Evolutionary conservation across 345 rosid genomes (phyloP).

Genomic region (Carallia pectinifolia): DNA sequence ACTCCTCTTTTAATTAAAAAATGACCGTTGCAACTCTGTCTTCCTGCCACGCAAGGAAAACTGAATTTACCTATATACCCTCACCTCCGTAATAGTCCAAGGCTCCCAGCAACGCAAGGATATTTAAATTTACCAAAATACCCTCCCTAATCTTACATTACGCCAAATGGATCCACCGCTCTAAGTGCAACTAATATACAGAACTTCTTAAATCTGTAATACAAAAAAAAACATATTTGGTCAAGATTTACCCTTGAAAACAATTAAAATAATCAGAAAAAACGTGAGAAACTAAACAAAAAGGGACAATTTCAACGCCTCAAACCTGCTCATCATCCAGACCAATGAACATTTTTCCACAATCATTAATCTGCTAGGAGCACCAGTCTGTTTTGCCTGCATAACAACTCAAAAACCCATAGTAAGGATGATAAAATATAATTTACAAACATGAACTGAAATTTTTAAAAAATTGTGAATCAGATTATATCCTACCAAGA

Average conservation of each 20-base stretch:
- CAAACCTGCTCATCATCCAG: constrained; percentile 75
- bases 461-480: no score
- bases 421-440: not conserved
- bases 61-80: no score
- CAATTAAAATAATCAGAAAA: not conserved
- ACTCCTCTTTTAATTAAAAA: no score
- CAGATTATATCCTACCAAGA: no score
- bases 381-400: constrained; percentile 69
- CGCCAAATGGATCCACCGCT: no score
- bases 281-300: constrained; percentile 6
- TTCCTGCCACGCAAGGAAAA: no score
- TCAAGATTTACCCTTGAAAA: constrained; percentile 18
- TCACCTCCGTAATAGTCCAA: no score
- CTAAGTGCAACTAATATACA: constrained; percentile 7
- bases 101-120: no score
- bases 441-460: not conserved
- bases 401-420: constrained; percentile 7
- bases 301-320: constrained; percentile 22
- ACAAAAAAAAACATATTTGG: not conserved
- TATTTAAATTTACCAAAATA: no score
- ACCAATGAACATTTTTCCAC: constrained; percentile 56
- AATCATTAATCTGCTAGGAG: constrained; percentile 51
- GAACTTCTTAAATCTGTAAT: no score
- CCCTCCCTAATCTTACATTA: no score
- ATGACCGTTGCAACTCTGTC: no score